Conservation (phyloP, 441 rosid genomes). For the Raphanus hybrid region DNA sequence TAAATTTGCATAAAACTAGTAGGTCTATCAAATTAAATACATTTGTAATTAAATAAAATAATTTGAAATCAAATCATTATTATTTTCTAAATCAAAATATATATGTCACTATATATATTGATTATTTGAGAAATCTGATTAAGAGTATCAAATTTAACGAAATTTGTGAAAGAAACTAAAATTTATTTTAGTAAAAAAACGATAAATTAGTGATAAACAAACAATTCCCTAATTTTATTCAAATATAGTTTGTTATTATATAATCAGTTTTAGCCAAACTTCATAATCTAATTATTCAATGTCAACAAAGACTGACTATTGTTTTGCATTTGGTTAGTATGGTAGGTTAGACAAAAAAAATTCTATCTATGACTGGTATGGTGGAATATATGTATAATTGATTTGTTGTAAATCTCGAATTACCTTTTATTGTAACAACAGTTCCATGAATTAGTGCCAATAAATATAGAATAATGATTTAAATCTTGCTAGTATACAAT, state of each 20-base stretch:
- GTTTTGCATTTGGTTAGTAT: neutral
- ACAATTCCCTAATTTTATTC: neutral
- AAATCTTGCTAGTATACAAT: neutral
- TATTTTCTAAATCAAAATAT: neutral
- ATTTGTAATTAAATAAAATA: neutral
- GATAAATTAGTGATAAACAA: neutral
- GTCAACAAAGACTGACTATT: neutral
- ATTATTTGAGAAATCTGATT: neutral
- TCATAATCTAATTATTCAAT: neutral
- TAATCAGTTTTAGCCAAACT: neutral
- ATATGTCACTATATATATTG: neutral
- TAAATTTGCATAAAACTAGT: neutral
- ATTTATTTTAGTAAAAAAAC: neutral
- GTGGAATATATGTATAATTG: slow-evolving; percentile 1
- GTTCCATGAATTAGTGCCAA: neutral
- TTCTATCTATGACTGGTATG: neutral
- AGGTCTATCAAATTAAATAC: neutral
- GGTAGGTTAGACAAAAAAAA: neutral
- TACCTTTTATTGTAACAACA: neutral
- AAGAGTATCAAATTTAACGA: neutral
- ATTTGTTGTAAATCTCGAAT: neutral
- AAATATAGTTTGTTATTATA: neutral
- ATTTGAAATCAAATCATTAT: neutral
- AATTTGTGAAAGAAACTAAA: neutral
- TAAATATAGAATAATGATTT: neutral